Base-by-base conservation (phyloP, 2,329 filamentous ascomycete genomes). In the Penicillium sp. region DNA sequence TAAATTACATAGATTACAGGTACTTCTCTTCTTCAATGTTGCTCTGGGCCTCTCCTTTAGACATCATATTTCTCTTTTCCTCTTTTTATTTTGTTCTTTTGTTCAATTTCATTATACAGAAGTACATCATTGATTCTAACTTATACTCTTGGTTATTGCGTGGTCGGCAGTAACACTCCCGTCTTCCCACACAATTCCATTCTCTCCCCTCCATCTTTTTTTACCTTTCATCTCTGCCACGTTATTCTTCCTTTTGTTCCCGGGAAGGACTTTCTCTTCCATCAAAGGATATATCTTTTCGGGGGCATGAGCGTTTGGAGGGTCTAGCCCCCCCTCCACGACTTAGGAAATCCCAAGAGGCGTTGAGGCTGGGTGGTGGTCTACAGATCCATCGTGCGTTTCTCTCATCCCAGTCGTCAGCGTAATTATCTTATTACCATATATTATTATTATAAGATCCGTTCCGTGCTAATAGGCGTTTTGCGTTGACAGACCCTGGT, bases 271-370 rank as follows among this genome's bases (percentile, higher is more conserved):
- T 28, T 35, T 30, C 22, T 44, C 49, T 50, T 55, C 43, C 50
- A 50, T 55, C 52, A 42, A 55, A 31, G 41, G 50, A 61, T 56
- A 55, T 53, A 56, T 45, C 36, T 44, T 55, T 37, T 59, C 60
- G 61, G 67, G 67, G 64, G 64, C 65, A 68, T 68, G 67, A 68
- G 66, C 61, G 63, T 64, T 58, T 61, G 63, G 66, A 69, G 64
- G 66, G 67, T 69, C 66, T 70, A 66, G 62, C 65, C 67, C 63
- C 60, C 63, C 63, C 58, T 58, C 60, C 48, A 58, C 57, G 59
- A 59, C 57, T 47, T 31, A 44, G 49, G 46, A 35, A 42, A 40
- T 30, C 31, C 36, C 25, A 50, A 49, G 48, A 44, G 48, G 48
- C 37, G 48, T 50, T 30, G 22, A 59, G 50, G 40, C 57, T 51